Evolutionary conservation across 169 alveolate genomes (phyloP).

Genomic region (Plasmodium gallinaceum): DNA sequence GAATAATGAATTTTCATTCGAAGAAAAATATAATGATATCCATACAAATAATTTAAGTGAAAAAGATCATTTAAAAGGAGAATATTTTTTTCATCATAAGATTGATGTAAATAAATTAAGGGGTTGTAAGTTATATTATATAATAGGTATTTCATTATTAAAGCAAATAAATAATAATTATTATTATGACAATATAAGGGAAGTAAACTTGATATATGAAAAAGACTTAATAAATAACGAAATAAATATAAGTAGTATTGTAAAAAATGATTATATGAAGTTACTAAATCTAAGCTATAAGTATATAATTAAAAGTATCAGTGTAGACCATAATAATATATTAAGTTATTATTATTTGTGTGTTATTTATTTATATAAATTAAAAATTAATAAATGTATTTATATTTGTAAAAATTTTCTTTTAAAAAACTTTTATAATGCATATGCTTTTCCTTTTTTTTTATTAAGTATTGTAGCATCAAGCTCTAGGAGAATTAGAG

Average conservation of each 20-base stretch:
- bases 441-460: conserved; percentile 54
- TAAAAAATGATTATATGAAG: conserved; percentile 59
- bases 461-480: conserved; percentile 34
- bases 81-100: conserved; percentile 1
- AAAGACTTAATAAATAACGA: conserved; percentile 47
- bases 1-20: background rate
- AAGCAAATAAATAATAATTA: conserved; percentile 61
- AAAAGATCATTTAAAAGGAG: background rate
- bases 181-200: conserved; percentile 56
- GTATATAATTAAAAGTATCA: conserved; percentile 63
- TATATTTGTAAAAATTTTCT: conserved; percentile 72
- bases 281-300: conserved; percentile 49
- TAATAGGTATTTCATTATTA: conserved; percentile 53
- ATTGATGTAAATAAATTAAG: conserved; percentile 50
- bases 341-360: conserved; percentile 62
- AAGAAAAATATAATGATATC: background rate
- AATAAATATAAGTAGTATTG: conserved; percentile 48
- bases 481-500: conserved; percentile 12
- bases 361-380: conserved; percentile 49
- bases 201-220: conserved; percentile 49
- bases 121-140: conserved; percentile 56
- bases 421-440: conserved; percentile 29
- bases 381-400: conserved; percentile 52
- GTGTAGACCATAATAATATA: conserved; percentile 30
- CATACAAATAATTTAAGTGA: background rate